Base-by-base conservation (phyloP, 108 stramenopile species). In the Cyclotella choctawhatcheeana region DNA sequence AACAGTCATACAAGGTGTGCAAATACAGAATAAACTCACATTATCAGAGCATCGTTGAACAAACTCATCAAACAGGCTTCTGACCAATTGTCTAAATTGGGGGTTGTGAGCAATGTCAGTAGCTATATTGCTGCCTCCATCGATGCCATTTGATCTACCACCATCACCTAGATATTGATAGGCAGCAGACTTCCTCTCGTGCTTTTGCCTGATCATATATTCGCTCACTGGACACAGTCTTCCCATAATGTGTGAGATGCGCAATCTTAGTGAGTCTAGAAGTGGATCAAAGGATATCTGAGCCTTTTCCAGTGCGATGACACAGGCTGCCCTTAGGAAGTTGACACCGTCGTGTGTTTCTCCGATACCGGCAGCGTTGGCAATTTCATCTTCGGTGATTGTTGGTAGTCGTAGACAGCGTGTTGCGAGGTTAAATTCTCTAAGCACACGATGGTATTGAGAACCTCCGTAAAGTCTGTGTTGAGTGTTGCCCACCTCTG, bases 261-360 rank as follows among this genome's bases (percentile, higher is more conserved):
- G 88, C 37, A 82, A 47, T n/a, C 74, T 70, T 40, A 86, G 79
- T 5, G 88, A 66, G 32, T 91, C 90, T 31, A 97, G 73, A 26
- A 89, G 58, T 7, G 94, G 94, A 54, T 96, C 96, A 75, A 96
- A 96, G 7, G 89, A 88, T 2, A 72, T 65, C 50, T 89, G 84
- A 44, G 96, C 96, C 81, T 97, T 97, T 69, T 97, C 96, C 24
- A 97, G 68, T 25, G 96, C 89, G 59, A 97, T 97, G 20, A 94
- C 93, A 83, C 96, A 97, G 2, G 94, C 90, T 1, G 96, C 95
- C 52, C 94, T 76, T 59, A 96, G 78, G 78, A 96, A 96, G 74
- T 97, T 95, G 32, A 93, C 96, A 31, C 96, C 96, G 69, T 97
- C 94, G 71, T 97, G 96, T 43, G 93, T 88, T 50, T 93, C 93